A percentile compares a stretch with the other conserved stretches of the same genome.
phyloP scores from a whole-genome alignment of 1,284 basidiomycete species.

The Tetrapyrgos nigripes region DNA sequence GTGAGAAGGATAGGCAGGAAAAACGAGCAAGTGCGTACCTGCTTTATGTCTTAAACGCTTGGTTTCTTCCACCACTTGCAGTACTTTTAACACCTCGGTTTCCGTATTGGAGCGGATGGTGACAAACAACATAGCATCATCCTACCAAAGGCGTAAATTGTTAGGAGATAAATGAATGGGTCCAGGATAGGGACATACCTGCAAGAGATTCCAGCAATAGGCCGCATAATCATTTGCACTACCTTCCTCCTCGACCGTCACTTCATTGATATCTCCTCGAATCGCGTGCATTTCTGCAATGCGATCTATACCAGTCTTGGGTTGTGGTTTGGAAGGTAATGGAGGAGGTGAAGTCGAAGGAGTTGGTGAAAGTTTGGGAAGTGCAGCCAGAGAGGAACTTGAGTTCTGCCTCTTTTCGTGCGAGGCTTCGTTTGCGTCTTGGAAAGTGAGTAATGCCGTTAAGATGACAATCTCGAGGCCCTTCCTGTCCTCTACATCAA shows the following conservation, averaged over 20 bases:
- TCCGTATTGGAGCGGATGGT: slow-evolving; percentile 71
- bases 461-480: slow-evolving; percentile 84
- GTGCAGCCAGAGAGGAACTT: background rate
- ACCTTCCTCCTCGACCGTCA: slow-evolving; percentile 73
- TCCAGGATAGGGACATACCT: slow-evolving; percentile 45
- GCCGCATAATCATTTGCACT: slow-evolving; percentile 68
- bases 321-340: slow-evolving; percentile 61
- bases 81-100: slow-evolving; percentile 75
- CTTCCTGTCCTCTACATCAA: slow-evolving; percentile 83
- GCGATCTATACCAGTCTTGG: slow-evolving; percentile 66
- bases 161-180: background rate
- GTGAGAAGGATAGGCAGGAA: background rate
- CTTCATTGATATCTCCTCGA: slow-evolving; percentile 74
- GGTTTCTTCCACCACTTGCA: slow-evolving; percentile 80
- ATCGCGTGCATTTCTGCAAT: slow-evolving; percentile 72
- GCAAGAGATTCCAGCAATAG: slow-evolving; percentile 69
- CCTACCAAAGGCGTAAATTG: slow-evolving; percentile 45
- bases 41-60: slow-evolving; percentile 78
- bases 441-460: slow-evolving; percentile 77
- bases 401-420: slow-evolving; percentile 33
- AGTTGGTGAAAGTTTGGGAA: background rate
- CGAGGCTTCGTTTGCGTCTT: slow-evolving; percentile 70
- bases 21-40: slow-evolving; percentile 48
- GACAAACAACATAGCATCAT: slow-evolving; percentile 81
- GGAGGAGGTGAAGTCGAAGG: slow-evolving; percentile 27